Conservation (phyloP, 305 asterid species). For the Ilex paraguariensis region DNA sequence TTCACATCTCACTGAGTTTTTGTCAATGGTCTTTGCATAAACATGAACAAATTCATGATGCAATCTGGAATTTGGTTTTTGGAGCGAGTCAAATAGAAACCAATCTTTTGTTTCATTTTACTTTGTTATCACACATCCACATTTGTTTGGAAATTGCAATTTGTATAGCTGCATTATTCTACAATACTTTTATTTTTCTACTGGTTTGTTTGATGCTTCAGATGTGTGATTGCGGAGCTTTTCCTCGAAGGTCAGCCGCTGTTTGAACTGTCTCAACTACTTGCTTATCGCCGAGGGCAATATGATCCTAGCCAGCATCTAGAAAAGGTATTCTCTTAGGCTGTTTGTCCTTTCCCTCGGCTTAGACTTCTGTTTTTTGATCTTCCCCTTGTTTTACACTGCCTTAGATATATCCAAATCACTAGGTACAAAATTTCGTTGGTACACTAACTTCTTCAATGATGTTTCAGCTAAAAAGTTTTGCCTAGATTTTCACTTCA, state of each 20-base stretch:
- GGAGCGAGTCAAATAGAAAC: too few species aligned
- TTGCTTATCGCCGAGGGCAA: constrained; percentile 98
- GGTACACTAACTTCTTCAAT: too few species aligned
- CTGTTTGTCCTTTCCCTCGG: not conserved
- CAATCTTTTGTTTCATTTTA: too few species aligned
- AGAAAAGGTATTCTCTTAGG: constrained; percentile 59
- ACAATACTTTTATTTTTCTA: not conserved
- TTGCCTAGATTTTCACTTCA: too few species aligned
- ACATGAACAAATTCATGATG: too few species aligned
- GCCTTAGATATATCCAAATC: constrained; percentile 11
- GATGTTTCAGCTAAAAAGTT: too few species aligned
- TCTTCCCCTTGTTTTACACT: constrained; percentile 5
- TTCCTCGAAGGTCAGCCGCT: constrained; percentile 98
- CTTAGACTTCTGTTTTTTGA: not conserved
- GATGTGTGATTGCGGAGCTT: constrained; percentile 99
- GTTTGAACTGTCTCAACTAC: constrained; percentile 96
- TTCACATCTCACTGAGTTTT: too few species aligned
- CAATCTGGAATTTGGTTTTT: too few species aligned
- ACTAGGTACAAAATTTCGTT: too few species aligned
- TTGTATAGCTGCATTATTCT: constrained; percentile 11
- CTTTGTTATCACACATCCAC: too few species aligned
- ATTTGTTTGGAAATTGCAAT: not conserved
- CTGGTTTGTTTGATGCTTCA: constrained; percentile 36
- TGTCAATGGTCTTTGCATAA: too few species aligned
- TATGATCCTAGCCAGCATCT: constrained; percentile 96